These are phyloP conservation scores for Termitomyces sp. DNA, from an alignment of 768 basidiomycete species.

Conservation along the genomic window DNA sequence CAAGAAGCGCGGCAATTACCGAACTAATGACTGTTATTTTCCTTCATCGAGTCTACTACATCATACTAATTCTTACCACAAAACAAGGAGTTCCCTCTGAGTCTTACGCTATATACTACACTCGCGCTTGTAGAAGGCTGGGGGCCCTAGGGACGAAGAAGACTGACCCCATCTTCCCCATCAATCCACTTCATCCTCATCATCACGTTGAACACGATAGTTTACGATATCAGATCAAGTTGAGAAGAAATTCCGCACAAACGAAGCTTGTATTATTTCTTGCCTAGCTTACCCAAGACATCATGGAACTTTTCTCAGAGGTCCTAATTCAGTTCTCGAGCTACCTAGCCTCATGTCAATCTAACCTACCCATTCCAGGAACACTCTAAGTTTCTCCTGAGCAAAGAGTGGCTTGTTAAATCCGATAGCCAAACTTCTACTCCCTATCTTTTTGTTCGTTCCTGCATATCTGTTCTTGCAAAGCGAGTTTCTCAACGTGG, in stretches of 20 bases:
- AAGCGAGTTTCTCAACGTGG: neutral
- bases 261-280: neutral
- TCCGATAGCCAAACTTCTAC: constrained; percentile 54
- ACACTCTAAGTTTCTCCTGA: constrained; percentile 49
- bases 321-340: constrained; percentile 21
- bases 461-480: neutral
- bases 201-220: neutral
- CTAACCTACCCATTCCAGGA: constrained; percentile 37
- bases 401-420: constrained; percentile 75
- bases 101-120: neutral
- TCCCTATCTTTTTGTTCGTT: constrained; percentile 69
- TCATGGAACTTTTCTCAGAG: constrained; percentile 50
- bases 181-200: neutral
- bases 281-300: constrained; percentile 1
- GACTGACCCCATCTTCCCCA: neutral
- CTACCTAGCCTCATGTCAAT: constrained; percentile 2
- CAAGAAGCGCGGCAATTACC: constrained; percentile 6
- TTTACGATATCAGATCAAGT: neutral
- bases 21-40: neutral
- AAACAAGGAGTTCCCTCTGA: neutral
- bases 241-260: neutral
- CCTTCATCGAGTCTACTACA: neutral
- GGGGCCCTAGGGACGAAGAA: neutral
- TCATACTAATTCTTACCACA: neutral
- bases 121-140: neutral